phyloP scores from a whole-genome alignment of 2,329 filamentous ascomycete species.

The Phaeoacremonium minimum region DNA sequence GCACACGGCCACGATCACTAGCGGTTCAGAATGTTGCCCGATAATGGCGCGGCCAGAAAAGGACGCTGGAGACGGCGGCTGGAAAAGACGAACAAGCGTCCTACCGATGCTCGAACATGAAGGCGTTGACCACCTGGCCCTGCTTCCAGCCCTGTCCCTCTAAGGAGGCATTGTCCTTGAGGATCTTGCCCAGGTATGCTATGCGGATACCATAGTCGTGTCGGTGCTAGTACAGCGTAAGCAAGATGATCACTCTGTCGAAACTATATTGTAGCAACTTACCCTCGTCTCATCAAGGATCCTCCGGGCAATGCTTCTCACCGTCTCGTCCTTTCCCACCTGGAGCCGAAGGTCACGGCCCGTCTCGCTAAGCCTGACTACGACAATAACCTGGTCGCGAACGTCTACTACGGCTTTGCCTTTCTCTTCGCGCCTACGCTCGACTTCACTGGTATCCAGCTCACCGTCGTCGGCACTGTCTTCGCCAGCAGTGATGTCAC shows the following conservation, averaged over 20 bases:
- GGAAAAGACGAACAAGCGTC: slow-evolving; percentile 10
- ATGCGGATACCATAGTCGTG: slow-evolving; percentile 49
- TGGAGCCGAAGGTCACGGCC: slow-evolving; percentile 58
- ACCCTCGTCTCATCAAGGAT: slow-evolving; percentile 62
- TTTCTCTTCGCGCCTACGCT: slow-evolving; percentile 41
- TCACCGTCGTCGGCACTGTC: slow-evolving; percentile 15
- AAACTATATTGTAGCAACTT: slow-evolving; percentile 23
- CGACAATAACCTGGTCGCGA: slow-evolving; percentile 49
- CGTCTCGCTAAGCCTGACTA: slow-evolving; percentile 62
- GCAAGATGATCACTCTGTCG: background rate
- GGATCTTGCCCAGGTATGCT: slow-evolving; percentile 75
- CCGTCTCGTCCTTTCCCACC: slow-evolving; percentile 57
- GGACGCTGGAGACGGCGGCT: too few relatives aligned
- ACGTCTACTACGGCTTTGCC: slow-evolving; percentile 43
- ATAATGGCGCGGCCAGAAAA: too few relatives aligned
- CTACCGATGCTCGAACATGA: slow-evolving; percentile 53
- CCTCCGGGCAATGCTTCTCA: slow-evolving; percentile 57
- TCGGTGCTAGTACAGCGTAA: background rate
- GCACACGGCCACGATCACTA: too few relatives aligned
- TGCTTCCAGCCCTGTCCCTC: slow-evolving; percentile 69
- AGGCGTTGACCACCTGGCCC: slow-evolving; percentile 72
- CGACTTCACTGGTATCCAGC: slow-evolving; percentile 9
- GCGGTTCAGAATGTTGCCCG: too few relatives aligned
- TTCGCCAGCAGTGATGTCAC: slow-evolving; percentile 18
- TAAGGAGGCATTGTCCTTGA: slow-evolving; percentile 65